A percentile compares a stretch with the other conserved stretches of the same genome.
These are phyloP conservation scores for Talinum fruticosum DNA, from an alignment of 148 eudicot genomes.

Conservation along the genomic window DNA sequence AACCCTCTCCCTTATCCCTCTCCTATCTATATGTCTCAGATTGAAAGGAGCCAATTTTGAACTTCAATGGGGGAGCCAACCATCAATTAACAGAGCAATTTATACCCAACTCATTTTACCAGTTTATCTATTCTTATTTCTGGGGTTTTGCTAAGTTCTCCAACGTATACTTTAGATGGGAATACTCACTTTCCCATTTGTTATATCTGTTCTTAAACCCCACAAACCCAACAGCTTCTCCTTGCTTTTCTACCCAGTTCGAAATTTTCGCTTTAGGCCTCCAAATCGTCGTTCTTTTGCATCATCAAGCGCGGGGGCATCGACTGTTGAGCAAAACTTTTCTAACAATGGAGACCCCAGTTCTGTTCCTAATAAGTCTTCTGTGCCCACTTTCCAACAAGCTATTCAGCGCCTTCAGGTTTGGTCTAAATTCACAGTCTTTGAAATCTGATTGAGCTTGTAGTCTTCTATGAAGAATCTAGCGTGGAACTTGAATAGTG, in stretches of 20 bases:
- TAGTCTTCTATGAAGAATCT: neutral
- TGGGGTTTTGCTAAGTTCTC: neutral
- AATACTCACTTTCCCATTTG: slow-evolving; percentile 56
- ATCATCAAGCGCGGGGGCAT: slow-evolving; percentile 26
- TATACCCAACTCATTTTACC: slow-evolving; percentile 5
- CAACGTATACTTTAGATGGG: slow-evolving; percentile 43
- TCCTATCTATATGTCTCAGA: neutral
- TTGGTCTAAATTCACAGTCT: neutral
- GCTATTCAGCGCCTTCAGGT: slow-evolving; percentile 99
- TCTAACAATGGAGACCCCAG: slow-evolving; percentile 25
- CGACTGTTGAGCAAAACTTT: slow-evolving; percentile 21
- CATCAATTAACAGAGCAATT: slow-evolving; percentile 2
- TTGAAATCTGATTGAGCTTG: neutral
- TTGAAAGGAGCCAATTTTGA: neutral
- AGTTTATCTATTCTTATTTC: neutral
- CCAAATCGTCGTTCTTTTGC: slow-evolving; percentile 33
- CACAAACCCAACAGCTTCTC: slow-evolving; percentile 43
- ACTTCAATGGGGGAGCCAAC: neutral
- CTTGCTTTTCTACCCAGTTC: slow-evolving; percentile 33
- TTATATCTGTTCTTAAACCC: slow-evolving; percentile 69
- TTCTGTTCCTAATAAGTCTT: slow-evolving; percentile 26
- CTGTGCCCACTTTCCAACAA: slow-evolving; percentile 82
- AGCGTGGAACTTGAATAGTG: slow-evolving; percentile 3
- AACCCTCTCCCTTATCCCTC: neutral
- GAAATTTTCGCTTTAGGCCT: slow-evolving; percentile 21